phyloP scores from a whole-genome alignment of 108 stramenopile species.

The Cyclostephanos tholiformis region DNA sequence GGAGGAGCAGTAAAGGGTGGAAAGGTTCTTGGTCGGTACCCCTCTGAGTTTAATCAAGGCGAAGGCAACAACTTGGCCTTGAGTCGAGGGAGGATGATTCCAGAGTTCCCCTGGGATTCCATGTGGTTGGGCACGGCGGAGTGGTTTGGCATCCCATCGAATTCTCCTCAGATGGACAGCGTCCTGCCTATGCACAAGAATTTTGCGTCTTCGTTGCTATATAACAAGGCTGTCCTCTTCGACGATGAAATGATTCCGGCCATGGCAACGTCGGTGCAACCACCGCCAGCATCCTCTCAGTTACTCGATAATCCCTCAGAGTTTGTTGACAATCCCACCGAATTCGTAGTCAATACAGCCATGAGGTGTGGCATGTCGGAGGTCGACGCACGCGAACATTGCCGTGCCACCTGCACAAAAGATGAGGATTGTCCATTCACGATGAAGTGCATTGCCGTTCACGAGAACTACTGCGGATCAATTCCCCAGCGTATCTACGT shows the following conservation, averaged over 20 bases:
- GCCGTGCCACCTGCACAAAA: slow-evolving; percentile 17
- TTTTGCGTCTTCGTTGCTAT: slow-evolving; percentile 18
- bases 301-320: too few species aligned
- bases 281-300: not conserved
- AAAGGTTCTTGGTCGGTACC: slow-evolving; percentile 61
- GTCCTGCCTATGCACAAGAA: slow-evolving; percentile 53
- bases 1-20: slow-evolving; percentile 66
- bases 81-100: slow-evolving; percentile 71
- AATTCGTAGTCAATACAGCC: slow-evolving; percentile 18
- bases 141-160: slow-evolving; percentile 46
- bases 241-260: not conserved
- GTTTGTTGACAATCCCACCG: not conserved
- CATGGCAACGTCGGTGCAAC: not conserved
- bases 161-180: slow-evolving; percentile 22
- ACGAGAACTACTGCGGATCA: slow-evolving; percentile 34
- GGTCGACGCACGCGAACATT: slow-evolving; percentile 36
- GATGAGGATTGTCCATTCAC: slow-evolving; percentile 23
- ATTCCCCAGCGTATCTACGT: slow-evolving; percentile 27
- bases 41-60: slow-evolving; percentile 46
- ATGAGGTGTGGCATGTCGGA: slow-evolving; percentile 38
- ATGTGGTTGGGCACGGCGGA: slow-evolving; percentile 61
- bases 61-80: slow-evolving; percentile 45
- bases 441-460: slow-evolving; percentile 19
- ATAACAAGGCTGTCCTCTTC: slow-evolving; percentile 26
- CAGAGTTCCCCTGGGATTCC: slow-evolving; percentile 70